Evolutionary conservation across 495 filamentous ascomycete genomes (phyloP), one percentile per base, ranked within the genome.

Genomic region (Parmelia sp.): DNA sequence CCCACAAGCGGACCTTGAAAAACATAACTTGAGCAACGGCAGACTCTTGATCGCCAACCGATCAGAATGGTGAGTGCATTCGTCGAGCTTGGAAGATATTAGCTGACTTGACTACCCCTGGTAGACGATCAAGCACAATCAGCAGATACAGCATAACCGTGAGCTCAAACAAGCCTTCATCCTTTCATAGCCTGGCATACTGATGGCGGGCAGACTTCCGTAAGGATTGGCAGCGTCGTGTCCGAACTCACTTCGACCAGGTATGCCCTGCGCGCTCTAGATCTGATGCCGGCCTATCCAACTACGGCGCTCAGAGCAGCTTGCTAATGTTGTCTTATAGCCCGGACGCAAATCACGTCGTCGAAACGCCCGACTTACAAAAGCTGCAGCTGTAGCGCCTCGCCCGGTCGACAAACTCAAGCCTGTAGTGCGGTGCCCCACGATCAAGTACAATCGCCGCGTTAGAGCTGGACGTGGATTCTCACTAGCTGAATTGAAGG

Each of bases 151-250:
- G 75, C 87, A 95, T 87, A 96, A 94, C 86, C 94, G 90, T 95
- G 83, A 81, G 89, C 82, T 73, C 31, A 53, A 19, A 65, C 58
- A 53, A 57, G 64, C 60, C 12, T 59, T 60, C 36, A 19, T 65
- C 70, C 51, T 68, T 61, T 35, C 64, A 31, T 61, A 65, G 62
- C 66, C 4, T 17, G 17, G 62, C 57, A 61, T 66, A 60, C 70
- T 66, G 65, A 68, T 51, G 45, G 63, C 57, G 65, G 45, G 68
- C 73, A 93, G 90, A 98, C 80, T 98, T 98, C 91, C 94, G 91
- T 84, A 98, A 98, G 91, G 91, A 98, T 83, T 98, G 94, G 94
- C 92, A 96, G 80, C 89, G 90, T 79, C 92, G 94, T 82, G 94
- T 98, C 72, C 90, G 92, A 80, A 85, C 86, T 77, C 95, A 97